Base-by-base conservation (phyloP, 2,329 filamentous ascomycete species). In the Ophiostoma sp. region DNA sequence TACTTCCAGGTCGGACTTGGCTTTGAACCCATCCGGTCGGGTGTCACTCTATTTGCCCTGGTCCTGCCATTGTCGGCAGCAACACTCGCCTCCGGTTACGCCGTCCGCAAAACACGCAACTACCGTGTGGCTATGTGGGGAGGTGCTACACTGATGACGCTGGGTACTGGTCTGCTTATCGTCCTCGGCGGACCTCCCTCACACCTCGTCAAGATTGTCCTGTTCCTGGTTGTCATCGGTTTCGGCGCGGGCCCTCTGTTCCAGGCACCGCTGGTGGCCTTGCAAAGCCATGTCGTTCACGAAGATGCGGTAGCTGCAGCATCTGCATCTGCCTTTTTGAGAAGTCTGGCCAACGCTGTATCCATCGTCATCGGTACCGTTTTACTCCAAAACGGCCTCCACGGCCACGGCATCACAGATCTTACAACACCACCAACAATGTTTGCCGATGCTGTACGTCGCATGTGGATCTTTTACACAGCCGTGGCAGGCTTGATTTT, bases 391-490 rank as follows among this genome's bases (percentile, higher is more conserved):
- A 61, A n/a, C 17, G 57, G 57, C 11, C 31, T 61, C 17, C 28
- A 61, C 57, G 57, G 57, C 1, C 57, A 28, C 12, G 28, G 57
- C 6, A 61, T 61, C 31, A 61, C 57, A 1, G 57, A 61, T 12
- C 31, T 28, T 5, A 36, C 57, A 17, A 61, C 57, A 2, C 28
- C 57, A 1, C 57, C 57, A 0, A 9, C 28, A 4, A 15, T 36
- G 19, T 61, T 36, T 33, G 28, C 57, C 1, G 57, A 28, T 0
- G 57, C 57, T 0, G 57, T 61, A 9, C 28, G 17, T 6, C 57
- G 57, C 57, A 61, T 61, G 57, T 61, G 57, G 57, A 61, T 61
- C 57, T 36, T 61, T n/a, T 61, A 61, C 31, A 61, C 57, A 28
- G 31, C 57, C 6, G 57, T 61, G 1, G 17, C 28, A 6, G 57